Base-by-base conservation (phyloP, 768 basidiomycete genomes). In the Lactarius trivialis region DNA sequence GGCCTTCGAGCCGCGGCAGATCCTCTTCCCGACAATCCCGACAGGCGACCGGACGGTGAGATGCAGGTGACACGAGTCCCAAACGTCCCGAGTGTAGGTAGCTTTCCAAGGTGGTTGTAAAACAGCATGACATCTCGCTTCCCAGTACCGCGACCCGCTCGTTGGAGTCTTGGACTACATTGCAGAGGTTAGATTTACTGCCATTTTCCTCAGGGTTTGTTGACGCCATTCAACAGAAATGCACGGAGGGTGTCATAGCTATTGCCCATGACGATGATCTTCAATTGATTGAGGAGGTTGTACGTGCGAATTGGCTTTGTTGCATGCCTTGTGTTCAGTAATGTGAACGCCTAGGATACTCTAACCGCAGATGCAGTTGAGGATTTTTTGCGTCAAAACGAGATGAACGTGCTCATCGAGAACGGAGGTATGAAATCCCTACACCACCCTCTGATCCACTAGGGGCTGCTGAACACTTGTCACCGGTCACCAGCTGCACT, bases 241-340 rank as follows among this genome's bases (percentile, higher is more conserved):
- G 60, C 33, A 34, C 60, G 15, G 49, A 64, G 2, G 17, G 26
- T 3, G 43, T 36, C 7, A 19, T 64, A 5, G 63, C 45, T n/a
- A 56, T 64, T 28, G 49, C 60, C 45, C 63, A 64, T 28, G 63
- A 62, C 32, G 34, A 56, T 14, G 63, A 64, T 39, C 54, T 64
- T 50, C 17, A 55, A 2, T 21, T 49, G 4, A 37, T 63, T 7
- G 57, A 63, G 21, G 53, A 59, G 36, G 62, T 63, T 43, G 62
- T 63, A 33, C 36, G 62, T 59, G 32, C 15, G 24, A 9, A 21
- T 55, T 5, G 0, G 21, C 0, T 21, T 17, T 21, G 8, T 24
- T 32, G 33, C 26, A 32, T 48, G 11, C 43, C 14, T 1, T 24
- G 19, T 32, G 28, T 21, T 30, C 15, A 15, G 8, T 39, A 12